Conservation (phyloP, 805 yeast species). For the Candida bentonensis region DNA sequence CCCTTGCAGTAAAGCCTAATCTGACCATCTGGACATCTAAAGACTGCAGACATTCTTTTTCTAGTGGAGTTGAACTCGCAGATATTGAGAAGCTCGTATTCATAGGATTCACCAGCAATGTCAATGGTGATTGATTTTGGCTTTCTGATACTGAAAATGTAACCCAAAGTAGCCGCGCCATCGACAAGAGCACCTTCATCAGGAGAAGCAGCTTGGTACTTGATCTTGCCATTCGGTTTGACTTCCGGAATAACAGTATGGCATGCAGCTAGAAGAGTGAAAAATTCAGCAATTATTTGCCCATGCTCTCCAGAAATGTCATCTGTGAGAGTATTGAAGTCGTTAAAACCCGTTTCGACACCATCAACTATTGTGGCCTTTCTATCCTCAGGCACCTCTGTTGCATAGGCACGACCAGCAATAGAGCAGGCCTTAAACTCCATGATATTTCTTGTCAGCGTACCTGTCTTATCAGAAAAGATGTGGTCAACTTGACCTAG, state of each 20-base stretch:
- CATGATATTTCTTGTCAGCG: conserved; percentile 91
- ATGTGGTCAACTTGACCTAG: conserved; percentile 93
- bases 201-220: conserved; percentile 97
- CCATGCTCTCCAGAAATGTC: conserved; percentile 31
- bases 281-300: conserved; percentile 51
- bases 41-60: conserved; percentile 93
- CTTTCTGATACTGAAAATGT: conserved; percentile 66
- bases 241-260: conserved; percentile 96
- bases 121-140: conserved; percentile 70
- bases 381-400: conserved; percentile 82
- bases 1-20: conserved; percentile 88
- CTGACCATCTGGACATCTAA: conserved; percentile 86
- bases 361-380: conserved; percentile 64
- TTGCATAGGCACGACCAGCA: conserved; percentile 82
- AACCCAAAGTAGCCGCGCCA: conserved; percentile 87
- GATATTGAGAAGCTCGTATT: conserved; percentile 70
- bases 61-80: conserved; percentile 97
- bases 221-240: conserved; percentile 36
- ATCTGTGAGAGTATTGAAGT: conserved; percentile 46
- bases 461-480: conserved; percentile 95
- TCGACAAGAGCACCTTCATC: conserved; percentile 98
- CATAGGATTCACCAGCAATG: conserved; percentile 34
- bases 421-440: conserved; percentile 88
- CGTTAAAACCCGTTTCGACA: conserved; percentile 63
- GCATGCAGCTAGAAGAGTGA: conserved; percentile 77